Evolutionary conservation across 179 eudicot species (phyloP), one percentile per base, ranked within the genome.

Genomic region (Beta macrorhiza): DNA sequence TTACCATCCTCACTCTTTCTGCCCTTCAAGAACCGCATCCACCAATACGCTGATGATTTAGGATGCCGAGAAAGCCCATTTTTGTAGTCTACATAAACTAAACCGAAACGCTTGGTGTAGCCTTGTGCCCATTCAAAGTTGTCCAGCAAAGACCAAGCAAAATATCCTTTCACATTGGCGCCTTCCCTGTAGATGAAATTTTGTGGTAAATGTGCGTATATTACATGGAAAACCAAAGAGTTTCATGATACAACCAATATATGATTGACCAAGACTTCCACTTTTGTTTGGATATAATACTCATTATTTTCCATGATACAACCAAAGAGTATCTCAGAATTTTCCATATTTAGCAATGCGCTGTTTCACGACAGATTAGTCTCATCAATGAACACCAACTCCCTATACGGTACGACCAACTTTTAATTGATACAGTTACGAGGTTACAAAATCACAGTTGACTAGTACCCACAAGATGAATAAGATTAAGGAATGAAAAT

Each of bases 21-120:
- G 44, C 89, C 88, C 84, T 92, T 92, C 83, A 92, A 82, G 86
- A 92, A 91, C 53, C 83, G 84, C 89, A 47, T 57, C 87, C 91
- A 92, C 97, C 97, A 92, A 79, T 88, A 90, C 61, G 97, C 93
- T 16, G 97, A 92, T 52, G 97, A 92, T 82, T 92, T 92, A 3
- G 87, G 94, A 79, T 91, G 97, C 45, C 97, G 86, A 22, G 88
- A 57, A n/a, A 92, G 93, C 37, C 93, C 92, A 16, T 90, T 90
- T 85, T 91, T 90, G 87, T 89, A 91, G 85, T 92, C 94, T 64
- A 92, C 93, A 59, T 86, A 91, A 52, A 90, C 79, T 78, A 93
- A 74, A 67, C 97, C 95, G 57, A 93, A 93, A 0, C 95, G 91
- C 67, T 90, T 91, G 29, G 95, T 89, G 81, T 89, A 93, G 67